phyloP scores from a whole-genome alignment of 768 basidiomycete species.

The Daedaleopsis sinensis region DNA sequence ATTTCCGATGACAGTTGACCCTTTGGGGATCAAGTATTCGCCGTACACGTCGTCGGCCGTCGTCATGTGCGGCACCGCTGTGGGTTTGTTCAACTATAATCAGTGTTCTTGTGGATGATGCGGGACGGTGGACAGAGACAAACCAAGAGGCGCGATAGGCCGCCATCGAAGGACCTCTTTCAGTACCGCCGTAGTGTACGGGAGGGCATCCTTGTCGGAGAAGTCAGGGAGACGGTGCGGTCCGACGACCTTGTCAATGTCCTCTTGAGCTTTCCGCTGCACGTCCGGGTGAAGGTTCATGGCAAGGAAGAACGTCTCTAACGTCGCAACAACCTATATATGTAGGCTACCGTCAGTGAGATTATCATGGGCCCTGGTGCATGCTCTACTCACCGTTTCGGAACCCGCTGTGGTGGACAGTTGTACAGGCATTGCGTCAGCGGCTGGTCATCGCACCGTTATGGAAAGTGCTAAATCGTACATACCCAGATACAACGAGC shows the following conservation, averaged over 20 bases:
- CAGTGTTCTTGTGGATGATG: too few species aligned
- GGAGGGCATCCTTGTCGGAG: constrained; percentile 10
- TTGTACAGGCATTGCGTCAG: not conserved
- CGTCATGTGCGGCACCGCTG: not conserved
- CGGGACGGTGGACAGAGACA: constrained; percentile 13
- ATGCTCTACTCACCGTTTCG: not conserved
- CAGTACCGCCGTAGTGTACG: constrained; percentile 19
- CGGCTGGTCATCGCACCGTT: not conserved
- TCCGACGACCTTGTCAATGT: constrained; percentile 22
- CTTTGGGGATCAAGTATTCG: constrained; percentile 12
- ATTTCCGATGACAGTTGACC: constrained; percentile 14
- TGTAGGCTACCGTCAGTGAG: not conserved
- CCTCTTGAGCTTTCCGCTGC: constrained; percentile 16
- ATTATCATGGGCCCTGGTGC: too few species aligned
- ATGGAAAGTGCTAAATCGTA: too few species aligned
- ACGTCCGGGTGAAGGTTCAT: constrained; percentile 19
- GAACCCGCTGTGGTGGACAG: too few species aligned
- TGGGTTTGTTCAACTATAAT: not conserved
- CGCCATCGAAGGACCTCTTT: constrained; percentile 18
- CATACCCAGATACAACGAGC: not conserved
- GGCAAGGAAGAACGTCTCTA: constrained; percentile 15
- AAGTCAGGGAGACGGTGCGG: constrained; percentile 17
- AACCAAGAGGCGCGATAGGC: constrained; percentile 26
- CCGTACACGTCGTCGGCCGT: constrained; percentile 15
- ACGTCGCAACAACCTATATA: not conserved